Evolutionary conservation across 352 stramenopile species (phyloP), one percentile per base, ranked within the genome.

Genomic region (Phytopythium chamaehyphon): DNA sequence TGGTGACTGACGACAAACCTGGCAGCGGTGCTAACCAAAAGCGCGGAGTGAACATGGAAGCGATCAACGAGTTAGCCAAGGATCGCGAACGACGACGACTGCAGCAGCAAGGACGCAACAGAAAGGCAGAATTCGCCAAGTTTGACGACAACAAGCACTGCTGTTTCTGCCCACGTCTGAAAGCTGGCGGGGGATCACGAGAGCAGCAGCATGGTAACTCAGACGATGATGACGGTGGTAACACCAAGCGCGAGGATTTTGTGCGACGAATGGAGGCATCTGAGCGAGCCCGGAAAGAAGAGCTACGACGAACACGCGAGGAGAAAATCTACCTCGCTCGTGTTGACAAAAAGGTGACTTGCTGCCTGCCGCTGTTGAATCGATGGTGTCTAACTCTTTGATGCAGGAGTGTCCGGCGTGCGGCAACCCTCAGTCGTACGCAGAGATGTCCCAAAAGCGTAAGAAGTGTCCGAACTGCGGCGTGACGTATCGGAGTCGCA

Each of bases 401-500:
- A 22, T 22, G 19, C 15, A 81, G 69, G 77, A 88, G 47, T 90
- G 80, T 47, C 75, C 76, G n/a, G 60, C 53, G 35, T 90, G 80
- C 36, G 76, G 80, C 10, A 90, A 85, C 28, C 60, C 73, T 18
- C 80, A 91, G 48, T 89, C 77, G 44, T 89, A 89, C 50, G 67
- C 77, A 31, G 80, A 91, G 53, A 66, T 89, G 21, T 78, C 73
- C 3, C 80, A 91, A 42, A 91, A 91, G 68, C 71, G 80, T 11
- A 91, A 88, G 51, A 88, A 88, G 26, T 91, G 77, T 38, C 80
- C 77, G 16, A 91, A 91, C 47, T 91, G 80, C 48, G 77, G 75
- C 18, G 68, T 84, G 36, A 67, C 69, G 10, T 91, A 91, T 62
- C 75, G 71, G 51, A 81, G 61, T 33, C 75, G 73, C 23, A 69